These are phyloP conservation scores for Claviceps sp. DNA, from an alignment of 2,329 filamentous ascomycete genomes.

Conservation along the genomic window DNA sequence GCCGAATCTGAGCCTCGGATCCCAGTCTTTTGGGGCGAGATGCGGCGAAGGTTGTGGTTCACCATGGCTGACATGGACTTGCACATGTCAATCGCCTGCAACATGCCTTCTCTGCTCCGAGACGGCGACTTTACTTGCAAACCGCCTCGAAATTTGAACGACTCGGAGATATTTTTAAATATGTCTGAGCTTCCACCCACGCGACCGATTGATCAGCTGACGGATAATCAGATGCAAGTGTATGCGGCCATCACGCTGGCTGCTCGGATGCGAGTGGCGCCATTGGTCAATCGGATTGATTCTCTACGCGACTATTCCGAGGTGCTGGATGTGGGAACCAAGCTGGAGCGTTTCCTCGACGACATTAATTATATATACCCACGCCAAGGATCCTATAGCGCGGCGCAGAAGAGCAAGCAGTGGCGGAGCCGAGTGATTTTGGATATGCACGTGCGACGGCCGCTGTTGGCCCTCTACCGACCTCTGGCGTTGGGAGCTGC, in stretches of 20 bases:
- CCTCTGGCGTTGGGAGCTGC: constrained; percentile 39
- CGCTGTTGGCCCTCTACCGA: constrained; percentile 38
- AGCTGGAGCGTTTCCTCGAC: constrained; percentile 39
- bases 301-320: constrained; percentile 38
- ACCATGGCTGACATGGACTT: constrained; percentile 44
- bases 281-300: constrained; percentile 38
- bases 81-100: constrained; percentile 38
- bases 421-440: constrained; percentile 38
- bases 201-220: constrained; percentile 37
- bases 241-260: constrained; percentile 38
- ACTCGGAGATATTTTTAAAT: constrained; percentile 32
- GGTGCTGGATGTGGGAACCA: constrained; percentile 38
- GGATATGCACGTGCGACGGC: constrained; percentile 40
- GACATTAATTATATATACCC: constrained; percentile 41
- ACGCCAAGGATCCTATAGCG: constrained; percentile 27
- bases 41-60: constrained; percentile 41
- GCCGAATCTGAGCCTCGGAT: constrained; percentile 37
- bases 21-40: constrained; percentile 37
- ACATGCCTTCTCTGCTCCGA: constrained; percentile 36
- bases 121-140: constrained; percentile 40
- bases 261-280: constrained; percentile 34
- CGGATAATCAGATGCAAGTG: constrained; percentile 39
- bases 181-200: constrained; percentile 35
- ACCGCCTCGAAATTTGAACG: constrained; percentile 40
- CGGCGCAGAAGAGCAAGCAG: constrained; percentile 32